These are phyloP conservation scores for Gillenia trifoliata DNA, from an alignment of 306 rosid species.

Conservation along the genomic window DNA sequence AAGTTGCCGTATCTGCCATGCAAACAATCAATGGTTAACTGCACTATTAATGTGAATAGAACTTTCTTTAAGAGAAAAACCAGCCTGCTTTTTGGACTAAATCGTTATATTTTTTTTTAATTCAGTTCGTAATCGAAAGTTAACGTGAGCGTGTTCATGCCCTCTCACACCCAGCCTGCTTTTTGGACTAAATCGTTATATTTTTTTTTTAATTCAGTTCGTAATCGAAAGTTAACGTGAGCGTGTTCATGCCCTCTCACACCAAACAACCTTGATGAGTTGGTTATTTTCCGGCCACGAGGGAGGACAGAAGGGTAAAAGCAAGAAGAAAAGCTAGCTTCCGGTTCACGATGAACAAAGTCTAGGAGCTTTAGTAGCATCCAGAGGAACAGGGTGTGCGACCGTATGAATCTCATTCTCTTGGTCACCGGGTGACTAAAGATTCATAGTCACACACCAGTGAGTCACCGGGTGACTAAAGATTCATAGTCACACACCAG, in stretches of 20 bases:
- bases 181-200: constrained; percentile 12
- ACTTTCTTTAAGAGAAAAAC: background rate
- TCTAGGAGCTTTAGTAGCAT: background rate
- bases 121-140: background rate
- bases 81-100: background rate
- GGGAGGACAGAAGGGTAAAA: background rate
- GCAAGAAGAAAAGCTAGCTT: background rate
- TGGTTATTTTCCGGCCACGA: background rate
- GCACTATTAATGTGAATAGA: constrained; percentile 10
- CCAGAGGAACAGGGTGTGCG: too few relatives aligned
- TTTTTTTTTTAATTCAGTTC: background rate
- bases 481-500: background rate
- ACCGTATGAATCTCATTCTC: too few relatives aligned
- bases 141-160: constrained; percentile 15
- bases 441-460: background rate
- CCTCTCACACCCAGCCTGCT: constrained; percentile 9
- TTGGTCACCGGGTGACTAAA: background rate
- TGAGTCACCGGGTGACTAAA: background rate
- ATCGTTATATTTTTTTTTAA: constrained; percentile 13
- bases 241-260: constrained; percentile 23
- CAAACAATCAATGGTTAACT: constrained; percentile 1
- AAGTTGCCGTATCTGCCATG: background rate
- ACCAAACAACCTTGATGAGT: constrained; percentile 10
- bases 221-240: background rate
- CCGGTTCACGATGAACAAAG: background rate